phyloP scores from a whole-genome alignment of 495 filamentous ascomycete genomes.

The Annulohypoxylon moriforme region DNA sequence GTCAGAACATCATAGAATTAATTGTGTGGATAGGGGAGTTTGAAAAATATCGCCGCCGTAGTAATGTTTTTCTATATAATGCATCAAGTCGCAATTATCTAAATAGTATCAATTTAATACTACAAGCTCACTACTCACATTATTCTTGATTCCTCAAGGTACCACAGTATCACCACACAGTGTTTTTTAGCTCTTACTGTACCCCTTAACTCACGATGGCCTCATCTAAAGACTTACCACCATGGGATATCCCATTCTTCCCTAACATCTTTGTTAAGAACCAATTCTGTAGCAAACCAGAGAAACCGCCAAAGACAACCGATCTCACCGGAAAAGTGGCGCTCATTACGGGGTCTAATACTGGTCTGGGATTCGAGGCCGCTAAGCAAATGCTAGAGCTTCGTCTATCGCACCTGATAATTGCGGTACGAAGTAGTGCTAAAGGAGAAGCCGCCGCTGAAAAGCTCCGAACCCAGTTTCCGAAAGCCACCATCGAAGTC shows the following conservation, averaged over 20 bases:
- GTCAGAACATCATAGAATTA: background rate
- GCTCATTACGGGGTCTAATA: constrained; percentile 63
- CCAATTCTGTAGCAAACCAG: constrained; percentile 48
- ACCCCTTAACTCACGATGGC: constrained; percentile 14
- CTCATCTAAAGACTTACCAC: constrained; percentile 30
- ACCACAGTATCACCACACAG: background rate
- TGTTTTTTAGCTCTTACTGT: background rate
- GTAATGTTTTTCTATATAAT: background rate
- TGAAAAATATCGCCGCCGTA: background rate
- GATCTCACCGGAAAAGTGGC: constrained; percentile 53
- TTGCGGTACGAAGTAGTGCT: constrained; percentile 63
- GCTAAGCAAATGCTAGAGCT: constrained; percentile 59
- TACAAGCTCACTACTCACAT: no score
- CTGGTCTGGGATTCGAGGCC: constrained; percentile 61
- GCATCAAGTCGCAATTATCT: background rate
- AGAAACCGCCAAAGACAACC: constrained; percentile 39
- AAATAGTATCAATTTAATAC: background rate
- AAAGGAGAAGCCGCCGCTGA: constrained; percentile 60
- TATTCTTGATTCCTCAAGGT: no score
- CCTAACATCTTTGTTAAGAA: constrained; percentile 44
- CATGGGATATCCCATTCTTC: constrained; percentile 29
- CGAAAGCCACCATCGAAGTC: constrained; percentile 60
- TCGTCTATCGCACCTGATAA: constrained; percentile 60
- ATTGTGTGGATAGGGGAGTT: background rate
- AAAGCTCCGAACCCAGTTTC: constrained; percentile 49